Evolutionary conservation across 2,329 filamentous ascomycete genomes (phyloP), one percentile per base, ranked within the genome.

Genomic region (Penicillium paneum): DNA sequence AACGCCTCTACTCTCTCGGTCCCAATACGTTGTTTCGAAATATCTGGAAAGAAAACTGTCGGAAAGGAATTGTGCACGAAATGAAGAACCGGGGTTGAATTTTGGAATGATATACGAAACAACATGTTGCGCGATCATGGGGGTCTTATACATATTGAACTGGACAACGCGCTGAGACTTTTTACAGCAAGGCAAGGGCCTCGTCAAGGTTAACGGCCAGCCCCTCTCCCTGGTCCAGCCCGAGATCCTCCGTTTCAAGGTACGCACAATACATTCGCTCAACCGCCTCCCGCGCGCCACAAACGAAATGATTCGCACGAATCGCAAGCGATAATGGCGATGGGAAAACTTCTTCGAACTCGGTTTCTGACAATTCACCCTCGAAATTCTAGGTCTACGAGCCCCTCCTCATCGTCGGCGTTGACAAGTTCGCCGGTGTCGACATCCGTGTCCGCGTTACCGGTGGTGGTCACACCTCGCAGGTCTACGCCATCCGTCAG

Each of bases 151-250:
- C 38, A 43, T 26, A 54, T 38, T 34, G 42, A 52, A 46, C n/a
- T 52, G 53, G 65, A 62, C 51, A 60, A 44, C 38, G 59, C 59
- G 55, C 67, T 69, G 64, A 70, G 65, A 65, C 56, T 64, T 57
- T 54, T 58, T 70, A 75, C 70, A 87, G 84, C 79, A 85, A 76
- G 87, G 87, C 75, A 89, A 89, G 78, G 94, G 94, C 79, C 87
- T 97, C 73, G 86, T 99, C 82, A 96, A 95, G 85, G 94, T 97
- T 81, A 99, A 97, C 85, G 94, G 94, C 81, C 90, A 91, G 78
- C 94, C 94, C 74, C 87, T 99, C 73, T 83, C 83, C 74, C 90
- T 97, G 73, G 89, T 96, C 73, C 90, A 97, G 83, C 92, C 94
- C 72, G 90, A 96, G 83, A 88, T 96, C 80, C 86, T 99, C 74